Conservation (phyloP, 2,329 filamentous ascomycete species). For the Xylaria sp. region DNA sequence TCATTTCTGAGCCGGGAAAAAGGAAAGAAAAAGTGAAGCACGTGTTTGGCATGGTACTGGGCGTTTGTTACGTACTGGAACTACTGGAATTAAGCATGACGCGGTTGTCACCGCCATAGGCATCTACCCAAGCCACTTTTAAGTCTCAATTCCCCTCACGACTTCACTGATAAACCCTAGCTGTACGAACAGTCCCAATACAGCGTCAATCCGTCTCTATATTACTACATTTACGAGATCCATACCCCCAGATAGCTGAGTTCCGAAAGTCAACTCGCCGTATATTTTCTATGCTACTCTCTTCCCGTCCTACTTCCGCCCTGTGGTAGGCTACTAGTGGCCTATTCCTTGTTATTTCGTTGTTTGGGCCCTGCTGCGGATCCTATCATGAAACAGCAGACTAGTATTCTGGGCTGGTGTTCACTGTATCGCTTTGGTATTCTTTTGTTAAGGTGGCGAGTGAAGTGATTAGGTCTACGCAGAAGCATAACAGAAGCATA, state of each 20-base stretch:
- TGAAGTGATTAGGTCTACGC: not conserved
- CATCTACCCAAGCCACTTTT: constrained; percentile 5
- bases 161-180: constrained; percentile 26
- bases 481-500: not conserved
- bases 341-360: not conserved
- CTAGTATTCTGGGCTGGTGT: too few species aligned
- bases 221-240: not conserved
- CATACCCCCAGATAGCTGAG: not conserved
- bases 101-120: constrained; percentile 19
- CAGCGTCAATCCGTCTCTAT: constrained; percentile 20
- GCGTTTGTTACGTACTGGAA: constrained; percentile 25
- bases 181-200: constrained; percentile 29
- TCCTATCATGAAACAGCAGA: too few species aligned
- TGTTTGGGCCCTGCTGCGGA: too few species aligned
- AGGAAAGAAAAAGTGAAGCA: constrained; percentile 12
- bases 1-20: constrained; percentile 25
- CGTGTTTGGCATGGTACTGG: constrained; percentile 26
- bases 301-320: not conserved
- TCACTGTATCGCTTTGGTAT: not conserved
- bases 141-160: constrained; percentile 24
- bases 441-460: not conserved
- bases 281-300: not conserved
- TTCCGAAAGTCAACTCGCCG: too few species aligned
- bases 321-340: not conserved
- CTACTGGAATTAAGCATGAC: constrained; percentile 25